Conservation (phyloP, 495 filamentous ascomycete species). For the Daldinia bambusicola region DNA sequence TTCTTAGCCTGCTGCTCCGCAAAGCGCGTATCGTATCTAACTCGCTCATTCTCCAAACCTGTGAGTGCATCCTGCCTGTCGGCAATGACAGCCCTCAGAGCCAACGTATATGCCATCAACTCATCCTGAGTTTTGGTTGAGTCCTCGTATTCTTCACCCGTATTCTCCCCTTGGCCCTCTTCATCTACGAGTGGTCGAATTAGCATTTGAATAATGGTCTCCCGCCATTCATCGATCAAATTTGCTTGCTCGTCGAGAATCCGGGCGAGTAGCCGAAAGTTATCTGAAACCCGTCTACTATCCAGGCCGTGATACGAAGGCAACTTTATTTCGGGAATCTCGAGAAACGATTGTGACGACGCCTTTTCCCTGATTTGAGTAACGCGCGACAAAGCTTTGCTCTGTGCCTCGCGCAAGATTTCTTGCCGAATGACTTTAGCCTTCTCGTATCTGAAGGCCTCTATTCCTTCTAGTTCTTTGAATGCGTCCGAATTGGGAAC, state of each 20-base stretch:
- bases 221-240: conserved; percentile 76
- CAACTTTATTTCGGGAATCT: conserved; percentile 65
- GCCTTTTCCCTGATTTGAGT: conserved; percentile 60
- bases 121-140: conserved; percentile 86
- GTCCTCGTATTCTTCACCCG: conserved; percentile 88
- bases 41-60: conserved; percentile 78
- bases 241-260: conserved; percentile 75
- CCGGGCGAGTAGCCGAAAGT: conserved; percentile 54
- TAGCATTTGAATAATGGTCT: conserved; percentile 74
- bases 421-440: conserved; percentile 83
- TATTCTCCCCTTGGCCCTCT: conserved; percentile 74
- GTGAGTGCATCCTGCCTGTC: conserved; percentile 81
- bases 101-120: conserved; percentile 84
- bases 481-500: conserved; percentile 73
- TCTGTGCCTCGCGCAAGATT: conserved; percentile 65
- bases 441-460: conserved; percentile 75
- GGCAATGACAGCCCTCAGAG: conserved; percentile 75
- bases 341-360: conserved; percentile 64
- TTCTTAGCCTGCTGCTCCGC: conserved; percentile 67
- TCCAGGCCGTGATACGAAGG: conserved; percentile 49
- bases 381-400: conserved; percentile 48
- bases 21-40: conserved; percentile 75
- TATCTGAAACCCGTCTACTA: conserved; percentile 45
- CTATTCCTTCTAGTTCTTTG: conserved; percentile 70
- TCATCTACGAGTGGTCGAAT: conserved; percentile 82